phyloP scores from a whole-genome alignment of 257 asterid species.

The Linderniella brevidens region DNA sequence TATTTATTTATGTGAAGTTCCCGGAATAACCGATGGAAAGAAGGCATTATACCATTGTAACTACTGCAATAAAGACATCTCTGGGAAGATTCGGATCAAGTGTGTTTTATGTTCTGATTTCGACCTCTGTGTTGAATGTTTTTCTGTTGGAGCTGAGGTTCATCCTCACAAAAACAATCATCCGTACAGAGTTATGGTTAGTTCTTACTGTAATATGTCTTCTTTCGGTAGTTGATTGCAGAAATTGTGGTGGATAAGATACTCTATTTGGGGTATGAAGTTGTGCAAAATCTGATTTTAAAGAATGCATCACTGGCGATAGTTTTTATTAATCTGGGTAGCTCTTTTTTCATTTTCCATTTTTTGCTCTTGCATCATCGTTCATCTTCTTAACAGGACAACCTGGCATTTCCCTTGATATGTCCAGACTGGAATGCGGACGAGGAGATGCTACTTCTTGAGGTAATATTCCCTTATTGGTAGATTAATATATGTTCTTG shows the following conservation, averaged over 20 bases:
- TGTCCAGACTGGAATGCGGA: constrained; percentile 96
- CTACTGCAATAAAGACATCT: constrained; percentile 87
- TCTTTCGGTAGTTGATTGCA: too few relatives aligned
- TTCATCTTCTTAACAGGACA: constrained; percentile 42
- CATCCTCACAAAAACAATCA: constrained; percentile 89
- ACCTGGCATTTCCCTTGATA: constrained; percentile 77
- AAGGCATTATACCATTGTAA: constrained; percentile 91
- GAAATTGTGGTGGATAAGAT: too few relatives aligned
- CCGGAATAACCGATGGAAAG: constrained; percentile 59
- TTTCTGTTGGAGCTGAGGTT: constrained; percentile 94
- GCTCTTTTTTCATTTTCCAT: constrained; percentile 1
- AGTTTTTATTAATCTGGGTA: not conserved
- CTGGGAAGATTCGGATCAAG: constrained; percentile 88
- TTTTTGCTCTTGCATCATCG: constrained; percentile 5
- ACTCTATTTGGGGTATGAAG: too few relatives aligned
- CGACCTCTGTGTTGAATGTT: constrained; percentile 93
- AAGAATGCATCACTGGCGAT: too few relatives aligned
- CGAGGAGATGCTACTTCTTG: constrained; percentile 89
- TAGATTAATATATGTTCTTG: not conserved
- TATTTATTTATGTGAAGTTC: constrained; percentile 28
- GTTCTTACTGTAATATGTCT: constrained; percentile 5
- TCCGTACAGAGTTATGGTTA: constrained; percentile 87
- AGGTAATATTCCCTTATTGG: constrained; percentile 27
- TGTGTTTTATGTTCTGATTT: constrained; percentile 87
- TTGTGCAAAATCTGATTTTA: too few relatives aligned